Evolutionary conservation across 179 eudicot genomes (phyloP).

Genomic region (Beta corolliflora): DNA sequence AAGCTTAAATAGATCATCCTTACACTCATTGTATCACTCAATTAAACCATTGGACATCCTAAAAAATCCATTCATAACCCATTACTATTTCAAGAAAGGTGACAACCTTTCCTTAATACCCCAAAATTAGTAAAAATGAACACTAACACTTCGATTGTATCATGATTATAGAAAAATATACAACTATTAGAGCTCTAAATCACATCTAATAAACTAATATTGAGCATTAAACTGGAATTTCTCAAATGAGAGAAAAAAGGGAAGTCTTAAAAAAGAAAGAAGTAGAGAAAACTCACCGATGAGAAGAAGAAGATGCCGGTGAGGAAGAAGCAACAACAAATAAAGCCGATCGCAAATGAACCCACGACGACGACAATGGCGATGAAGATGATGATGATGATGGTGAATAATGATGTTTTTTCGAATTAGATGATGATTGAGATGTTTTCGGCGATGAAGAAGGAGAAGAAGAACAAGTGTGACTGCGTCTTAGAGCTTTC

Average conservation of each 20-base stretch:
- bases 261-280: slow-evolving; percentile 17
- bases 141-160: not conserved
- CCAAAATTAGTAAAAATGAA: no score
- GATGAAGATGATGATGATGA: slow-evolving; percentile 36
- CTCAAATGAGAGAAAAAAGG: slow-evolving; percentile 10
- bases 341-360: slow-evolving; percentile 85
- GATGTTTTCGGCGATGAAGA: slow-evolving; percentile 35
- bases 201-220: slow-evolving; percentile 8
- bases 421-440: slow-evolving; percentile 33
- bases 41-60: not conserved
- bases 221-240: not conserved
- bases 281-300: slow-evolving; percentile 63
- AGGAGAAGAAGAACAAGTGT: slow-evolving; percentile 59
- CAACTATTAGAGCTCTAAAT: slow-evolving; percentile 11
- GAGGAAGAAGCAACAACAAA: slow-evolving; percentile 78
- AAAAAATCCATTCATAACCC: not conserved
- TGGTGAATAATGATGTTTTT: slow-evolving; percentile 23
- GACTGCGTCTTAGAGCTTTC: slow-evolving; percentile 77
- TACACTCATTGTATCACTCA: not conserved
- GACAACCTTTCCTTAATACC: not conserved
- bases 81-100: not conserved
- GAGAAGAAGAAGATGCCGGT: slow-evolving; percentile 67
- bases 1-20: not conserved
- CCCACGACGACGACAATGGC: slow-evolving; percentile 66
- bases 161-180: slow-evolving; percentile 5